These are phyloP conservation scores for Kodamaea jinghongensis DNA, from an alignment of 805 yeast genomes.

Conservation along the genomic window DNA sequence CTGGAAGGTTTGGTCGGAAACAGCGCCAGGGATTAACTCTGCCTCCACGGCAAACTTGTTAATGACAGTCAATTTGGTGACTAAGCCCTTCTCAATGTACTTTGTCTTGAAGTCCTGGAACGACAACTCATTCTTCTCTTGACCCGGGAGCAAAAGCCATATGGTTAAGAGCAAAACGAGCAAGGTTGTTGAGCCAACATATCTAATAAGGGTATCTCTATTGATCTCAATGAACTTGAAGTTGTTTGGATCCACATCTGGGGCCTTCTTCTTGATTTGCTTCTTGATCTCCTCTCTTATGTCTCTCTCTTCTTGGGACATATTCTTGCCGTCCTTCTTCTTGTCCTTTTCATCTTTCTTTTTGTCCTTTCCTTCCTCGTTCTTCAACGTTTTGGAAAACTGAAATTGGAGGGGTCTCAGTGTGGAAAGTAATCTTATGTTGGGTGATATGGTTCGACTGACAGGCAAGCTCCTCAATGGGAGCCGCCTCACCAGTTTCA, in stretches of 20 bases:
- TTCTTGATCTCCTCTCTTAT: conserved; percentile 35
- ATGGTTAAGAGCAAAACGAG: conserved; percentile 21
- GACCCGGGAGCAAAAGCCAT: conserved; percentile 12
- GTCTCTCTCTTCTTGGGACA: conserved; percentile 29
- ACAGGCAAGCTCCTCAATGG: conserved; percentile 1
- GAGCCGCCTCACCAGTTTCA: not conserved
- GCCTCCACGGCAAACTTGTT: conserved; percentile 74
- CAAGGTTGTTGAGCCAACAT: conserved; percentile 14
- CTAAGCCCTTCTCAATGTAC: conserved; percentile 74
- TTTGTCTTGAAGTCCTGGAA: conserved; percentile 85
- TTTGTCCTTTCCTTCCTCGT: conserved; percentile 1
- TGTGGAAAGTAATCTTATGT: not conserved
- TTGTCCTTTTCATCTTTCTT: conserved; percentile 11
- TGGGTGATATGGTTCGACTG: not conserved
- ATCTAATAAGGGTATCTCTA: conserved; percentile 10
- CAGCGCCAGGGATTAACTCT: conserved; percentile 48
- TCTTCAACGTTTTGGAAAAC: not conserved
- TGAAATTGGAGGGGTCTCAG: conserved; percentile 1
- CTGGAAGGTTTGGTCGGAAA: conserved; percentile 41
- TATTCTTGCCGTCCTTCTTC: conserved; percentile 11
- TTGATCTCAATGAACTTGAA: conserved; percentile 29
- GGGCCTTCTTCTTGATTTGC: conserved; percentile 28
- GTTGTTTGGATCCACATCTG: conserved; percentile 26
- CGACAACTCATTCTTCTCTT: conserved; percentile 37
- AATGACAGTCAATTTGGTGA: conserved; percentile 67